phyloP scores from a whole-genome alignment of 495 filamentous ascomycete genomes.

The Tuber umbilicatum region DNA sequence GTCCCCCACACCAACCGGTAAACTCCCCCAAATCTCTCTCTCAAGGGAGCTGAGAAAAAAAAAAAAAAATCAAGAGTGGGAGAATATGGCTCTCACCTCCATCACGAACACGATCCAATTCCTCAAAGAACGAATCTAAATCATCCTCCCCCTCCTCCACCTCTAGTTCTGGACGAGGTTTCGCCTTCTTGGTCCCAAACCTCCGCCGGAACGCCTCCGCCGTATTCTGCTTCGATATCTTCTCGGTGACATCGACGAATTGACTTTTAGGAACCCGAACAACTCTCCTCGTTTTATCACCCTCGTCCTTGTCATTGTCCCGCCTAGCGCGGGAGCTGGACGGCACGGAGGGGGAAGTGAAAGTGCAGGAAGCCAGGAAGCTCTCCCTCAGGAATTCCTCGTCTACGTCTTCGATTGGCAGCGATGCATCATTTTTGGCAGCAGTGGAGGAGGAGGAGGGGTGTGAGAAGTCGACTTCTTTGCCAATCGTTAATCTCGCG shows the following conservation, averaged over 20 bases:
- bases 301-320: not conserved
- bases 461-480: slow-evolving; percentile 17
- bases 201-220: slow-evolving; percentile 39
- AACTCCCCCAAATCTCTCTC: slow-evolving; percentile 11
- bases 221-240: slow-evolving; percentile 39
- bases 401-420: slow-evolving; percentile 21
- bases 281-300: slow-evolving; percentile 23
- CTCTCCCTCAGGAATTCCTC: slow-evolving; percentile 30
- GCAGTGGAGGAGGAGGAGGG: not conserved
- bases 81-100: slow-evolving; percentile 16
- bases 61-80: slow-evolving; percentile 7
- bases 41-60: slow-evolving; percentile 15
- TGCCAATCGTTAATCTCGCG: slow-evolving; percentile 31
- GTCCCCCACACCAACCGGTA: slow-evolving; percentile 23
- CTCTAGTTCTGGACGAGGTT: slow-evolving; percentile 19
- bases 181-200: slow-evolving; percentile 37
- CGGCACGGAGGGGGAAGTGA: slow-evolving; percentile 2
- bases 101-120: slow-evolving; percentile 31
- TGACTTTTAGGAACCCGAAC: slow-evolving; percentile 35
- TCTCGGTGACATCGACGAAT: slow-evolving; percentile 39
- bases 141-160: slow-evolving; percentile 22
- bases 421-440: slow-evolving; percentile 11
- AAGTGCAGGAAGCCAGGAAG: not conserved
- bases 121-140: slow-evolving; percentile 40
- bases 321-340: not conserved